A percentile compares a stretch with the other conserved stretches of the same genome.
Evolutionary conservation across 306 rosid species (phyloP).

Genomic region (Quercus berberidifolia): DNA sequence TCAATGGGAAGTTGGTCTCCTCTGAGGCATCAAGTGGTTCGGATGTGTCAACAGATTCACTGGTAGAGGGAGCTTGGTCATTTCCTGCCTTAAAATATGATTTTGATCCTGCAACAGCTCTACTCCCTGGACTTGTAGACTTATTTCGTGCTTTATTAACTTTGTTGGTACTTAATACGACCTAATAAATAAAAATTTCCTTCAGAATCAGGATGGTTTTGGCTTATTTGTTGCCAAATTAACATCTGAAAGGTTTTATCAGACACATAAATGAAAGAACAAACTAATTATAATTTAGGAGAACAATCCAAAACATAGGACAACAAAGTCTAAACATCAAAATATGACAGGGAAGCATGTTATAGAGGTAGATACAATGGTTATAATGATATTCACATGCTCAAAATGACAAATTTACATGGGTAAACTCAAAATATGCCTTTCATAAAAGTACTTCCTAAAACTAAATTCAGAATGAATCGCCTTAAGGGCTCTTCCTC

Average conservation of each 20-base stretch:
- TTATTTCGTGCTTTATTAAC: slow-evolving; percentile 25
- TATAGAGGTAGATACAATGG: neutral
- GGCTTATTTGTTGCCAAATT: neutral
- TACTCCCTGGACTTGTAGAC: slow-evolving; percentile 29
- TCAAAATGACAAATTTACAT: neutral
- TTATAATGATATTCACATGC: neutral
- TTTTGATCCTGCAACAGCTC: slow-evolving; percentile 20
- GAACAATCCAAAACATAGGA: neutral
- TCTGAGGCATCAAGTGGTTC: slow-evolving; percentile 10
- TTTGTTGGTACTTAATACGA: slow-evolving; percentile 20
- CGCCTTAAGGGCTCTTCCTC: neutral
- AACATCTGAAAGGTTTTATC: neutral
- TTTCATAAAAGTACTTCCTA: neutral
- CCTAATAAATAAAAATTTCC: slow-evolving; percentile 24
- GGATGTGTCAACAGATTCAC: slow-evolving; percentile 8
- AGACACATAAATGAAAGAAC: neutral
- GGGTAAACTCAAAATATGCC: neutral
- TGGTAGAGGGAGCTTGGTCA: slow-evolving; percentile 14
- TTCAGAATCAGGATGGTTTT: slow-evolving; percentile 1
- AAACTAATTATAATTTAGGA: neutral
- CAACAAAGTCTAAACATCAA: neutral
- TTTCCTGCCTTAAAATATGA: slow-evolving; percentile 30
- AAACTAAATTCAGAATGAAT: neutral
- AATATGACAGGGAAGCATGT: neutral
- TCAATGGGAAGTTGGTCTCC: slow-evolving; percentile 10